These are phyloP conservation scores for Pleurotus citrinopileatus DNA, from an alignment of 768 basidiomycete genomes.

Conservation along the genomic window DNA sequence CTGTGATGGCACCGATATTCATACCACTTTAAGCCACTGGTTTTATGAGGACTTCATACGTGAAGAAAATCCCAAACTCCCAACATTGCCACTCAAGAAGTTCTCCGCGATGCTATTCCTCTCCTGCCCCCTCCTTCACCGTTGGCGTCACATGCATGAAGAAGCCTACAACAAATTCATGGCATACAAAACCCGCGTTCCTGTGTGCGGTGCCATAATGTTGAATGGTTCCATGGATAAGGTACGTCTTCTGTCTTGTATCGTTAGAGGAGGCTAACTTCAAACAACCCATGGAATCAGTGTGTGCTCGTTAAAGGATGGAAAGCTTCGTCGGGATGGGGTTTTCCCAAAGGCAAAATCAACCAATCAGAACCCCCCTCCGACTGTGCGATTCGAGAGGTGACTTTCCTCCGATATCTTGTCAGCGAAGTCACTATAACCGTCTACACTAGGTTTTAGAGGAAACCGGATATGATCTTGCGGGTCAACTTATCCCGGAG, in stretches of 20 bases:
- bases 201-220: conserved; percentile 97
- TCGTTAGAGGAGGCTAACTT: conserved; percentile 2
- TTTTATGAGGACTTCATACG: conserved; percentile 99
- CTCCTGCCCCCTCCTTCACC: conserved; percentile 77
- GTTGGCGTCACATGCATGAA: conserved; percentile 84
- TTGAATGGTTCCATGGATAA: conserved; percentile 91
- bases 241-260: conserved; percentile 42
- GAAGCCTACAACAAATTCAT: conserved; percentile 87
- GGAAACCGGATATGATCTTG: conserved; percentile 93
- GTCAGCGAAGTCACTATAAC: conserved; percentile 11
- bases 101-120: conserved; percentile 92
- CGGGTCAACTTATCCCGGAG: conserved; percentile 58
- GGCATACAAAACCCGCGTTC: conserved; percentile 94
- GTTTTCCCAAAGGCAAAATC: conserved; percentile 99
- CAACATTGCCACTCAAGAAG: conserved; percentile 84
- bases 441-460: conserved; percentile 71
- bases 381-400: conserved; percentile 90
- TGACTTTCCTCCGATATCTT: conserved; percentile 30
- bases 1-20: conserved; percentile 14
- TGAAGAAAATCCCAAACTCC: conserved; percentile 84
- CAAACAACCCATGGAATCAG: conserved; percentile 35
- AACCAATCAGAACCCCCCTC: conserved; percentile 87
- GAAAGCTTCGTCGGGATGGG: conserved; percentile 96
- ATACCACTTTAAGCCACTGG: conserved; percentile 67
- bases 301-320: conserved; percentile 98